A percentile compares a stretch with the other conserved stretches of the same genome.
These are phyloP conservation scores for Hibiscus tridactylites DNA, from an alignment of 345 rosid species.

Conservation along the genomic window DNA sequence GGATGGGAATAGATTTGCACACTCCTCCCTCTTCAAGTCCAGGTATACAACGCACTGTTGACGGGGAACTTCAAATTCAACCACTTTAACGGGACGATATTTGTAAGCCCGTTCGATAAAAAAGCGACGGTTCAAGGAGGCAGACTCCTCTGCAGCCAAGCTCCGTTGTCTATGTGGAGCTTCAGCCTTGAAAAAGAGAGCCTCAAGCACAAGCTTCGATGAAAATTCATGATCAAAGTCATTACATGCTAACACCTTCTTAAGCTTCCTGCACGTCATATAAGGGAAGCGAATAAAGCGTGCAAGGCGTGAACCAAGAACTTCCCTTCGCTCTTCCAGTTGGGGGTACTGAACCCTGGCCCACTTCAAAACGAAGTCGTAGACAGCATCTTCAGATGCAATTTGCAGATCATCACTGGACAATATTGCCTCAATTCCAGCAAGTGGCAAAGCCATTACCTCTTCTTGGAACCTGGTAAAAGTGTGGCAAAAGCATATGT, in stretches of 20 bases:
- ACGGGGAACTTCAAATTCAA: conserved; percentile 88
- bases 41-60: conserved; percentile 92
- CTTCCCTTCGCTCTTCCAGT: conserved; percentile 77
- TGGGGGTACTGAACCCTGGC: conserved; percentile 54
- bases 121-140: conserved; percentile 58
- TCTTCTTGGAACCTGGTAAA: conserved; percentile 75
- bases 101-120: conserved; percentile 80
- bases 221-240: conserved; percentile 92
- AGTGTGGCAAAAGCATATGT: not conserved
- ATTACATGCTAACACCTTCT: conserved; percentile 73
- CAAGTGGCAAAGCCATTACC: conserved; percentile 80
- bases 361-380: conserved; percentile 93
- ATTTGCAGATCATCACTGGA: conserved; percentile 91
- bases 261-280: conserved; percentile 96
- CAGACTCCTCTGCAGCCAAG: conserved; percentile 72
- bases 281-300: conserved; percentile 87
- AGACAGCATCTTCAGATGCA: conserved; percentile 96
- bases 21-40: conserved; percentile 87
- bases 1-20: conserved; percentile 67
- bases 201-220: conserved; percentile 91
- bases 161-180: conserved; percentile 90
- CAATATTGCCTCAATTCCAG: conserved; percentile 90
- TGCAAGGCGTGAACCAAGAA: conserved; percentile 77
- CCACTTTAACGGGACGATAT: conserved; percentile 92
- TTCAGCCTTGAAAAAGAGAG: conserved; percentile 97